Evolutionary conservation across 2,329 filamentous ascomycete species (phyloP).

Genomic region (Chaetomium strumarium): DNA sequence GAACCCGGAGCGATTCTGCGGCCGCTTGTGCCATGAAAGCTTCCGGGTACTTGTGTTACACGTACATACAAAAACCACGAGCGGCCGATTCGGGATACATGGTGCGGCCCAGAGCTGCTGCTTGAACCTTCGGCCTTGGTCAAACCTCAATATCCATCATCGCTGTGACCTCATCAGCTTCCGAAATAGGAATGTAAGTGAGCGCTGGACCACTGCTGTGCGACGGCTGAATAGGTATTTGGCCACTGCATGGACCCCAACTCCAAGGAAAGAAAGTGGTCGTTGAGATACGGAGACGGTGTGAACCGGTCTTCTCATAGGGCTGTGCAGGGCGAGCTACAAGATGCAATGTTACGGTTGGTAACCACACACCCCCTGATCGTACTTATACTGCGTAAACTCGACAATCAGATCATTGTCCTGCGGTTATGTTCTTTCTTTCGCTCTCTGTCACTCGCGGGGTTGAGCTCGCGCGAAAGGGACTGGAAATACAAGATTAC

Average conservation of each 20-base stretch:
- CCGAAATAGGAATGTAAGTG: background rate
- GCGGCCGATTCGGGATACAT: background rate
- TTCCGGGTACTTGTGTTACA: background rate
- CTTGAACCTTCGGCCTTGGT: background rate
- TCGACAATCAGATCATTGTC: background rate
- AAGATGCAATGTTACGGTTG: slow-evolving; percentile 10
- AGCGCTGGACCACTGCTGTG: background rate
- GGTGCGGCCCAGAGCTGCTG: background rate
- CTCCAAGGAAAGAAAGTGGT: background rate
- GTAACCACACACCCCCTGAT: background rate
- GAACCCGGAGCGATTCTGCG: background rate
- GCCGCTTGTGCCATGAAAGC: background rate
- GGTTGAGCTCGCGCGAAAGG: background rate
- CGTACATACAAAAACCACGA: background rate
- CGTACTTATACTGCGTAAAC: background rate
- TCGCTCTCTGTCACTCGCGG: background rate
- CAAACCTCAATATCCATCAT: background rate
- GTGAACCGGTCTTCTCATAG: slow-evolving; percentile 12
- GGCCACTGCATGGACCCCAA: background rate
- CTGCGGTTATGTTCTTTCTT: background rate
- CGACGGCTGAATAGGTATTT: background rate
- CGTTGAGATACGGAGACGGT: background rate
- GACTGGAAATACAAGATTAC: too few species aligned
- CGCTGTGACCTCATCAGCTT: background rate
- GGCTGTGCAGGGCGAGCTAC: slow-evolving; percentile 15